These are phyloP conservation scores for Testicularia cyperi DNA, from an alignment of 1,284 basidiomycete species.

Conservation along the genomic window DNA sequence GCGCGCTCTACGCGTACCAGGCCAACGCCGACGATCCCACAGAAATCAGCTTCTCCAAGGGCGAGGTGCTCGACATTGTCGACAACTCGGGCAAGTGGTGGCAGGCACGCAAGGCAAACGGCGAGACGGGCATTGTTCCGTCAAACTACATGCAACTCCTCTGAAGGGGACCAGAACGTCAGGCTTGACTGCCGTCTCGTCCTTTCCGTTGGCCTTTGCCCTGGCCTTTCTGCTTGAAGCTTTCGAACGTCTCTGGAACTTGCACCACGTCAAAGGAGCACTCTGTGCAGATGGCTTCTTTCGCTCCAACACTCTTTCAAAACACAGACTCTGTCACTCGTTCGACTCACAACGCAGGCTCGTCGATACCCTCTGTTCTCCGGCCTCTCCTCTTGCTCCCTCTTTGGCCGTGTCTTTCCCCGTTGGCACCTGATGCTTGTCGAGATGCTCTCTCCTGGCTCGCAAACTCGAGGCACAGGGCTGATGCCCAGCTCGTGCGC, in stretches of 20 bases:
- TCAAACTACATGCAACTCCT: slow-evolving; percentile 60
- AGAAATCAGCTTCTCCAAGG: slow-evolving; percentile 91
- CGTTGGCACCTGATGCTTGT: too few species aligned
- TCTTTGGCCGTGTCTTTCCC: too few species aligned
- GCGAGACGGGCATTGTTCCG: slow-evolving; percentile 70
- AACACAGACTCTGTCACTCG: too few species aligned
- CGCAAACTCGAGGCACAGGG: too few species aligned
- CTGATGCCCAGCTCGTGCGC: too few species aligned
- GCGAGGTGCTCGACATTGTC: slow-evolving; percentile 87
- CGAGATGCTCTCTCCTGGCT: background rate
- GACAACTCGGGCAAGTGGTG: slow-evolving; percentile 77
- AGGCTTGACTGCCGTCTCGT: background rate
- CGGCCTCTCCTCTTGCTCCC: background rate
- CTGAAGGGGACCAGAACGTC: slow-evolving; percentile 8
- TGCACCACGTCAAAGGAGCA: too few species aligned
- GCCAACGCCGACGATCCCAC: slow-evolving; percentile 92
- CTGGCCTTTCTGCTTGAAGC: background rate
- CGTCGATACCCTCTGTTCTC: slow-evolving; percentile 1
- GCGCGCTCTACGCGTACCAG: slow-evolving; percentile 84
- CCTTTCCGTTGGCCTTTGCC: background rate
- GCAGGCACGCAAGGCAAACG: slow-evolving; percentile 84
- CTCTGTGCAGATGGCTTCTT: background rate
- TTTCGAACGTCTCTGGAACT: too few species aligned
- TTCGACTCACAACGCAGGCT: slow-evolving; percentile 1
- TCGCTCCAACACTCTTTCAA: too few species aligned